phyloP scores from a whole-genome alignment of 1,284 basidiomycete species.

The Termitomyces sp. region DNA sequence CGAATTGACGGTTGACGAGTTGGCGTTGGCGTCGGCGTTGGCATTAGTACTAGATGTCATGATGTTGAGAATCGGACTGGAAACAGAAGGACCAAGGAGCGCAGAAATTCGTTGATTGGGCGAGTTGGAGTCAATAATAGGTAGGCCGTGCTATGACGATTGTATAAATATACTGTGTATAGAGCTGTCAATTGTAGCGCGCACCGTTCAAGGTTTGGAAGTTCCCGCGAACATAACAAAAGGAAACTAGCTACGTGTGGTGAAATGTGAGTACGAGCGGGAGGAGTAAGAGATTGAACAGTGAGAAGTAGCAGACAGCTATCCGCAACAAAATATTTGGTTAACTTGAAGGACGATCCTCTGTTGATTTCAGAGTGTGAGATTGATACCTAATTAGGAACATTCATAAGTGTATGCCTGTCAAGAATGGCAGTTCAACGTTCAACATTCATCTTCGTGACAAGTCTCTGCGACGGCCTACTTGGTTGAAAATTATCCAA shows the following conservation, averaged over 20 bases:
- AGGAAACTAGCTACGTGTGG: slow-evolving; percentile 3
- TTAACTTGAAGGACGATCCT: not conserved
- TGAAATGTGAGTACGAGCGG: not conserved
- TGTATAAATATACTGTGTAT: slow-evolving; percentile 12
- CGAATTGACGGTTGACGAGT: slow-evolving; percentile 21
- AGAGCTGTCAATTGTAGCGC: slow-evolving; percentile 8
- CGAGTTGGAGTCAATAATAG: not conserved
- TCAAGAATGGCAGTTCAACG: not conserved
- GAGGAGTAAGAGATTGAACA: not conserved
- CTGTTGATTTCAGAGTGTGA: slow-evolving; percentile 6
- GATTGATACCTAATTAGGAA: slow-evolving; percentile 11
- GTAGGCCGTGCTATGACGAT: slow-evolving; percentile 5
- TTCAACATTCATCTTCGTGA: not conserved
- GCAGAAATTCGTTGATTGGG: not conserved
- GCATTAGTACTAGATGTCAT: slow-evolving; percentile 21
- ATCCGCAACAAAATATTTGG: slow-evolving; percentile 1
- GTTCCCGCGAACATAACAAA: slow-evolving; percentile 10
- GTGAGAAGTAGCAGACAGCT: not conserved
- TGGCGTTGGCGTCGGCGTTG: slow-evolving; percentile 12
- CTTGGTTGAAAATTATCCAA: not conserved
- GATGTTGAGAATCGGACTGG: slow-evolving; percentile 7
- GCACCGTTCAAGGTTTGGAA: not conserved
- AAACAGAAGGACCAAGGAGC: not conserved
- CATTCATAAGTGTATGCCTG: not conserved
- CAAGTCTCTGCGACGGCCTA: not conserved